Evolutionary conservation across 2,329 filamentous ascomycete genomes (phyloP), one percentile per base, ranked within the genome.

Genomic region (Pestalotiopsis sp.): DNA sequence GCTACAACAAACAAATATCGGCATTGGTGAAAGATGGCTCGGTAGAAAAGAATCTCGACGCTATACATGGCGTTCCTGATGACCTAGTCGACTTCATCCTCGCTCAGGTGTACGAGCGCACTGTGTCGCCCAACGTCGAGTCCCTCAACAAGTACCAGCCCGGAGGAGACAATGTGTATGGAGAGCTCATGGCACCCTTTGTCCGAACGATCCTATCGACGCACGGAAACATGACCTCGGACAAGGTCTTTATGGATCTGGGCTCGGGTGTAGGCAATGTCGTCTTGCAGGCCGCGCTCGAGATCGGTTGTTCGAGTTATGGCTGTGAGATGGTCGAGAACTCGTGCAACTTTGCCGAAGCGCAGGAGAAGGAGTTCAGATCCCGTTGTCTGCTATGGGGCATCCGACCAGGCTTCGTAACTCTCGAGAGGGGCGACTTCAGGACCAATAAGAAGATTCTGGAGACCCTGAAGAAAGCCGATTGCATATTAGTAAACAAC

Each of bases 401-500:
- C 12, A 85, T 99, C 68, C 86, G 88, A 20, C 89, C 93, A 2
- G 96, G 96, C 70, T 85, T 88, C 69, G 93, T 96, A n/a, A 87
- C 90, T 70, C 89, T 99, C 6, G 89, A 95, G 71, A 85, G 91
- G 58, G 96, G 94, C 69, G 93, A 97, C 78, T 98, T 99, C 76
- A 89, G 94, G 11, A 89, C 90, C 72, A 92, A 92, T 73, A 79
- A 87, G 17, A 85, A 86, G 69, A 94, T 98, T 63, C 86, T 91
- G 69, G 86, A 90, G 27, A 91, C 91, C 7, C 86, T 99, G 64
- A 91, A 92, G 79, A 89, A 91, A 67, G 95, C 96, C 1, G 96
- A 99, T 78, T 95, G 98, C n/a, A 89, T 99, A 20, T 87, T 99
- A 31, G 95, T 98, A 75, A 99, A 99, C 84, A 99, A 99, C 82